A percentile compares a stretch with the other conserved stretches of the same genome.
Conservation (phyloP, 2,329 filamentous ascomycete genomes). For the Mollisia scopiformis region DNA sequence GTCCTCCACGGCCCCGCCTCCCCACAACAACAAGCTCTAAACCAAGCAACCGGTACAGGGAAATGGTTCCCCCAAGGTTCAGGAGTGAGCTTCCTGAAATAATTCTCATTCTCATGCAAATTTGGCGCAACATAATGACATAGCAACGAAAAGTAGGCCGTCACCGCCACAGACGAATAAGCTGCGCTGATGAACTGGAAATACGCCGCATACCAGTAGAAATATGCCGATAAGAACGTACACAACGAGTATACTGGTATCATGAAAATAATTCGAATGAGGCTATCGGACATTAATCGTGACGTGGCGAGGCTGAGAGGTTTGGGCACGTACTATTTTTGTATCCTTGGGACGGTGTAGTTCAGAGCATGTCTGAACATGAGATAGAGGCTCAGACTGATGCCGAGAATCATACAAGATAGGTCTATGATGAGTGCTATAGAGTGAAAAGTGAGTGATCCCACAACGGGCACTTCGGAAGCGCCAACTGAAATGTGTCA, state of each 20-base stretch:
- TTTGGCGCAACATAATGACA: background rate
- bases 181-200: background rate
- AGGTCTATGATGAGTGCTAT: background rate
- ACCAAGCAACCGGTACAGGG: background rate
- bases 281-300: background rate
- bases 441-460: background rate
- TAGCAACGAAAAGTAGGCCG: background rate
- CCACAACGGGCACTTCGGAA: background rate
- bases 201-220: background rate
- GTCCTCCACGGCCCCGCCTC: background rate
- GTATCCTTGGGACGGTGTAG: background rate
- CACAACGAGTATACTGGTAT: background rate
- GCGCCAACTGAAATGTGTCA: background rate
- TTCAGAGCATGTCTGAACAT: background rate
- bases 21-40: background rate
- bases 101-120: slow-evolving; percentile 2
- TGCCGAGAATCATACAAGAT: background rate
- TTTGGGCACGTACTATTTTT: background rate
- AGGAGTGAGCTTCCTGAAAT: background rate
- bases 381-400: background rate
- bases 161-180: background rate
- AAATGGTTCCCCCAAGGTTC: background rate
- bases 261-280: background rate
- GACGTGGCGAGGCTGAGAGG: background rate
- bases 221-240: background rate